These are phyloP conservation scores for Lizonia empirigonia DNA, from an alignment of 2,329 filamentous ascomycete genomes.

Conservation along the genomic window DNA sequence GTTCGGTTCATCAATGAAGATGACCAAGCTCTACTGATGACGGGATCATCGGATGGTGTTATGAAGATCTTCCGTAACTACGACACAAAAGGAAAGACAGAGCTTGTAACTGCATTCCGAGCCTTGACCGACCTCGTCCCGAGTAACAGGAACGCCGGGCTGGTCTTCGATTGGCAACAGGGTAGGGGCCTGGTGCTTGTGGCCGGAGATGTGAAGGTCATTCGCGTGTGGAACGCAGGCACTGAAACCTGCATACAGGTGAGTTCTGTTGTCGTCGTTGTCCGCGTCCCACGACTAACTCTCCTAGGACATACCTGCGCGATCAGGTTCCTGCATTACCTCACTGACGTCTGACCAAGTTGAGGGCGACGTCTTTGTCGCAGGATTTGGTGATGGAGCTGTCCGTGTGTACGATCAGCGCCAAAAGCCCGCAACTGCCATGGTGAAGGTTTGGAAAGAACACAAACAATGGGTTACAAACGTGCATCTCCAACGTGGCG, in stretches of 20 bases:
- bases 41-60: slow-evolving; percentile 92
- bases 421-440: slow-evolving; percentile 79
- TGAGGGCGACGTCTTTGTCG: slow-evolving; percentile 93
- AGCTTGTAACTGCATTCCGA: slow-evolving; percentile 88
- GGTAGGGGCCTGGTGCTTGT: slow-evolving; percentile 95
- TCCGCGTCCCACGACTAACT: slow-evolving; percentile 12
- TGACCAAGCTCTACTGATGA: slow-evolving; percentile 92
- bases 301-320: slow-evolving; percentile 80
- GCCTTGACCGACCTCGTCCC: slow-evolving; percentile 92
- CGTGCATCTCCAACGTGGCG: slow-evolving; percentile 95
- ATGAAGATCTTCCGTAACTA: slow-evolving; percentile 94
- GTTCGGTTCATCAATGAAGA: slow-evolving; percentile 98
- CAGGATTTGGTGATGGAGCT: slow-evolving; percentile 94
- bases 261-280: slow-evolving; percentile 36
- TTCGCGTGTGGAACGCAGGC: slow-evolving; percentile 93
- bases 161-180: slow-evolving; percentile 99
- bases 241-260: slow-evolving; percentile 85
- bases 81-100: slow-evolving; percentile 74
- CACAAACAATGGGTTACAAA: slow-evolving; percentile 95
- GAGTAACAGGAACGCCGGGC: slow-evolving; percentile 90
- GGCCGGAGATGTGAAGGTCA: slow-evolving; percentile 92
- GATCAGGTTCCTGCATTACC: slow-evolving; percentile 94
- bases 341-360: slow-evolving; percentile 97
- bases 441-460: slow-evolving; percentile 97
- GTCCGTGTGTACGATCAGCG: slow-evolving; percentile 94